A percentile compares a stretch with the other conserved stretches of the same genome.
Conservation (phyloP, 495 filamentous ascomycete species). For the Penicillium canescens region DNA sequence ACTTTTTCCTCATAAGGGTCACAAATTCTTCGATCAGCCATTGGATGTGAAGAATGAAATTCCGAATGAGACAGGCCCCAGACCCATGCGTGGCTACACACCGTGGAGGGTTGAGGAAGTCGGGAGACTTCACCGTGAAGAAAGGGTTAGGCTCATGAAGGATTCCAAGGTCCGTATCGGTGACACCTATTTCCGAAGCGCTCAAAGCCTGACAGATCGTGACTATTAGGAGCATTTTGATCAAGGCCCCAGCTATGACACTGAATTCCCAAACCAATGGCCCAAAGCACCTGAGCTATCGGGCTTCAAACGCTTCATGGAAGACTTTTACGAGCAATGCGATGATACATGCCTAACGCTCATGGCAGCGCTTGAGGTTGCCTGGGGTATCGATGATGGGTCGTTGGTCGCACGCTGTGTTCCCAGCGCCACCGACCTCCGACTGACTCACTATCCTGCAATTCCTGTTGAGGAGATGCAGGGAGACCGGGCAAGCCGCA, state of each 20-base stretch:
- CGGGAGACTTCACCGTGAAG: background rate
- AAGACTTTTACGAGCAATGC: slow-evolving; percentile 4
- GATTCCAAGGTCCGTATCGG: no score
- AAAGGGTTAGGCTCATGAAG: no score
- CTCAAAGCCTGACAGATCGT: background rate
- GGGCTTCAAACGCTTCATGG: slow-evolving; percentile 30
- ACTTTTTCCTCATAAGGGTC: background rate
- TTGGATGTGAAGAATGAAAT: slow-evolving; percentile 2
- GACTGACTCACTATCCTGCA: slow-evolving; percentile 13
- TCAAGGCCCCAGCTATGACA: slow-evolving; percentile 21
- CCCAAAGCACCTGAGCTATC: slow-evolving; percentile 15
- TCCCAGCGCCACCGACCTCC: background rate
- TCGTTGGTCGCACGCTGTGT: background rate
- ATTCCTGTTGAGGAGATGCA: slow-evolving; percentile 1
- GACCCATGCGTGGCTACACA: background rate
- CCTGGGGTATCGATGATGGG: background rate
- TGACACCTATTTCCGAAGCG: no score
- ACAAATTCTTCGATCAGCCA: background rate
- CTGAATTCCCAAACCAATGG: slow-evolving; percentile 30
- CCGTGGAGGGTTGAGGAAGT: background rate
- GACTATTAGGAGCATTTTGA: slow-evolving; percentile 31
- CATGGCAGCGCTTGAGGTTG: background rate
- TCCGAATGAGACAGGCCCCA: background rate
- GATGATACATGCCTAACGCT: background rate
- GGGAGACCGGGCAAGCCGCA: slow-evolving; percentile 10